These are phyloP conservation scores for Citrus australasica DNA, from an alignment of 345 rosid species.

Conservation along the genomic window DNA sequence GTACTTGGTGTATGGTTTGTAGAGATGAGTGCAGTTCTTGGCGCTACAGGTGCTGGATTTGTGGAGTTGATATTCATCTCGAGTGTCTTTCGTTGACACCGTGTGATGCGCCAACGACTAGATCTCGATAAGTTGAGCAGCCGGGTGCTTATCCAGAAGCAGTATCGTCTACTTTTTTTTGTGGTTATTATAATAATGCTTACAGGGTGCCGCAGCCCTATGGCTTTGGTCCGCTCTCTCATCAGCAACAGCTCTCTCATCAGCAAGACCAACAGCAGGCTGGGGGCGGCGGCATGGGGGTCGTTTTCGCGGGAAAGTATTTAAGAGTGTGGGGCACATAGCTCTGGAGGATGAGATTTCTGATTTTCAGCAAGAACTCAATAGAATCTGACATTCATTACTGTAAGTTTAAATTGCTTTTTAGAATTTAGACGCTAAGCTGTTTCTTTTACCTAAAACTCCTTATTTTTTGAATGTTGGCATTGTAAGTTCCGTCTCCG, in stretches of 20 bases:
- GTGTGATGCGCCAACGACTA: slow-evolving; percentile 8
- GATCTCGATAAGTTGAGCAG: slow-evolving; percentile 3
- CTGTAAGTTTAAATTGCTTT: background rate
- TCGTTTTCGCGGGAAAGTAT: background rate
- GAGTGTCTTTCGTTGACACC: slow-evolving; percentile 22
- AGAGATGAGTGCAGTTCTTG: slow-evolving; percentile 23
- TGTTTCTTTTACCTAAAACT: background rate
- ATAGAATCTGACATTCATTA: background rate
- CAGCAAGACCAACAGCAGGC: background rate
- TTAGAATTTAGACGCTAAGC: background rate
- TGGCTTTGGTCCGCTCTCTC: background rate
- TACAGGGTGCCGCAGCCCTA: background rate
- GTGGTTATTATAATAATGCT: background rate
- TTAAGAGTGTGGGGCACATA: slow-evolving; percentile 14
- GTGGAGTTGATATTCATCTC: slow-evolving; percentile 33
- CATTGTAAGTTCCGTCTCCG: background rate
- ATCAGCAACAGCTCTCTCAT: background rate
- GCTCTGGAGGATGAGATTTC: background rate
- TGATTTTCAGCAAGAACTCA: background rate
- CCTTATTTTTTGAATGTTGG: background rate
- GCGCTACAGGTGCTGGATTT: slow-evolving; percentile 34
- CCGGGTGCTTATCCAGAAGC: background rate
- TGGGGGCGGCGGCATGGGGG: background rate
- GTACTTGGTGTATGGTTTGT: slow-evolving; percentile 29
- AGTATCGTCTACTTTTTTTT: background rate